Evolutionary conservation across 768 basidiomycete genomes (phyloP).

Genomic region (Russula ochroleuca): DNA sequence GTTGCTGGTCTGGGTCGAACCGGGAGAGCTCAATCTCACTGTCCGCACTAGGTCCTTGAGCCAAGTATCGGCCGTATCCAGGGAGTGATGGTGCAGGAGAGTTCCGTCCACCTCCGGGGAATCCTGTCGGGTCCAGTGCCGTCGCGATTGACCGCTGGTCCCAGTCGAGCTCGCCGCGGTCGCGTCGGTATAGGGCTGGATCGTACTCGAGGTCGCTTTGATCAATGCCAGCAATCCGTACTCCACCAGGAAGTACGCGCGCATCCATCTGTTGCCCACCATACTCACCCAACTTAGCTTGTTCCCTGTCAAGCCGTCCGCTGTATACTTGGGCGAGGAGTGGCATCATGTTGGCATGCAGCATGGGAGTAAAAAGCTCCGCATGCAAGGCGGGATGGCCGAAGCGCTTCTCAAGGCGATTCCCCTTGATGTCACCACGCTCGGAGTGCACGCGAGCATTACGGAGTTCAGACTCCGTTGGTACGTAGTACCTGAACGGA

Average conservation of each 20-base stretch:
- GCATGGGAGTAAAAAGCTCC: slow-evolving; percentile 84
- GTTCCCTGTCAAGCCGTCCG: slow-evolving; percentile 61
- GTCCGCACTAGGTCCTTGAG: slow-evolving; percentile 27
- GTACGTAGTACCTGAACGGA: slow-evolving; percentile 79
- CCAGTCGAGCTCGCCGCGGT: slow-evolving; percentile 86
- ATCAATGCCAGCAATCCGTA: slow-evolving; percentile 78
- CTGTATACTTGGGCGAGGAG: slow-evolving; percentile 70
- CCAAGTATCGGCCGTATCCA: slow-evolving; percentile 58
- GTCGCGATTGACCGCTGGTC: slow-evolving; percentile 74
- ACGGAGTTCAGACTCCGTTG: slow-evolving; percentile 71
- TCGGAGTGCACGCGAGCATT: slow-evolving; percentile 73
- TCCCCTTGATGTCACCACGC: slow-evolving; percentile 63
- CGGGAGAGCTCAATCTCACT: slow-evolving; percentile 53
- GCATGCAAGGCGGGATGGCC: slow-evolving; percentile 88
- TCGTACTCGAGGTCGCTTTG: slow-evolving; percentile 81
- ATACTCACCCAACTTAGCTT: slow-evolving; percentile 69
- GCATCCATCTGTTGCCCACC: slow-evolving; percentile 75
- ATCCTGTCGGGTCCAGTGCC: slow-evolving; percentile 36
- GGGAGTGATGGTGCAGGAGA: slow-evolving; percentile 39
- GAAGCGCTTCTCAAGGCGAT: slow-evolving; percentile 85
- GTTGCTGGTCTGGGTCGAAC: slow-evolving; percentile 57
- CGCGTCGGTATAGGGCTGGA: slow-evolving; percentile 69
- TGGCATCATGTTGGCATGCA: slow-evolving; percentile 82
- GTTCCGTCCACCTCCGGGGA: slow-evolving; percentile 39
- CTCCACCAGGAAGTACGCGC: slow-evolving; percentile 68